A percentile compares a stretch with the other conserved stretches of the same genome.
phyloP scores from a whole-genome alignment of 2,329 filamentous ascomycete genomes.

The Capronia americana region DNA sequence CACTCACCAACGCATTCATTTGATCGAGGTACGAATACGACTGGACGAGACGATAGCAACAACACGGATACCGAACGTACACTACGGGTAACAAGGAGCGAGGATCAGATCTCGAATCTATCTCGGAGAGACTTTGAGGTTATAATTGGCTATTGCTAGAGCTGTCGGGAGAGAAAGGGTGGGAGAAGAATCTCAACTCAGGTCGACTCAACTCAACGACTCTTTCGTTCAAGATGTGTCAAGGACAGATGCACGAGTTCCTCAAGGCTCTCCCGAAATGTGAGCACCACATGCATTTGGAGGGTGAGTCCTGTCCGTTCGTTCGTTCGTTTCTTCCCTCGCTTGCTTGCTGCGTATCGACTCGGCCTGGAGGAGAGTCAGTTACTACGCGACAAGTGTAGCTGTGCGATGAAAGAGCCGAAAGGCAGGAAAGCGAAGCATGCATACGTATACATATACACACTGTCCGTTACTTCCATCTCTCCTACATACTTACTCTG shows the following conservation, averaged over 20 bases:
- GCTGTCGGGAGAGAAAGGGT: too few species aligned
- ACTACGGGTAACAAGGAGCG: too few species aligned
- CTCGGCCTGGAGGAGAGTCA: not conserved
- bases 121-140: too few species aligned
- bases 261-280: conserved; percentile 74
- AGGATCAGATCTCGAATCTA: too few species aligned
- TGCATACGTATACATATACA: not conserved
- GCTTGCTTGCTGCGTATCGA: not conserved
- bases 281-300: conserved; percentile 82
- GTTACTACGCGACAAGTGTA: not conserved
- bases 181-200: not conserved
- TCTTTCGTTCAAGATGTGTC: conserved; percentile 58
- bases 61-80: too few species aligned
- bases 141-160: too few species aligned
- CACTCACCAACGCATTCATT: too few species aligned
- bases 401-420: too few species aligned
- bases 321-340: not conserved
- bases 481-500: not conserved
- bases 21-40: too few species aligned
- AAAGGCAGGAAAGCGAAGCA: not conserved
- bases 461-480: not conserved
- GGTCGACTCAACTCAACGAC: not conserved
- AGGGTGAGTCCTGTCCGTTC: conserved; percentile 55
- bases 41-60: too few species aligned
- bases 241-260: conserved; percentile 63